Conservation (phyloP, 495 filamentous ascomycete species). For the Aspergillus avenaceus region DNA sequence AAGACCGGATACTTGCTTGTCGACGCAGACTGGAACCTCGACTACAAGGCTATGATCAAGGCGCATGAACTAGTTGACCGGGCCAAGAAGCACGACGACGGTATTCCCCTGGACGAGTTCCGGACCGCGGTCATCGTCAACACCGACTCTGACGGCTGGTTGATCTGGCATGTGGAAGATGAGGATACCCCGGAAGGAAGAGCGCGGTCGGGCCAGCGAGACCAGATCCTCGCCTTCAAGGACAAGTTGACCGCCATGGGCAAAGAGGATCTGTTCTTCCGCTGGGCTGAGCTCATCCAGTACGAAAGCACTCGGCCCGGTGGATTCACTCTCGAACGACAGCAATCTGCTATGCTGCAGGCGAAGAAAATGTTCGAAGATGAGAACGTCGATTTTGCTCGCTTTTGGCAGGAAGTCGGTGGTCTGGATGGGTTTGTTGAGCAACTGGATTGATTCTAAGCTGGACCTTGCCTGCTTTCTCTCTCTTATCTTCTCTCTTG, state of each 20-base stretch:
- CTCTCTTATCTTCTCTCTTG: not conserved
- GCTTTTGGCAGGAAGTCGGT: slow-evolving; percentile 68
- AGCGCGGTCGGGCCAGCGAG: slow-evolving; percentile 39
- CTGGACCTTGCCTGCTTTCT: not conserved
- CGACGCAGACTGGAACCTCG: slow-evolving; percentile 75
- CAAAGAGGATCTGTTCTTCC: slow-evolving; percentile 80
- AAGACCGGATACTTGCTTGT: slow-evolving; percentile 80
- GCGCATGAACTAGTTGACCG: slow-evolving; percentile 58
- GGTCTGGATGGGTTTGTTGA: slow-evolving; percentile 58
- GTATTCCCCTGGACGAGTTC: slow-evolving; percentile 49
- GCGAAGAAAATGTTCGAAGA: slow-evolving; percentile 64
- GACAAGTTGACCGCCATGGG: slow-evolving; percentile 65
- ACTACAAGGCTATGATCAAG: slow-evolving; percentile 69
- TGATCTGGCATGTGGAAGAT: slow-evolving; percentile 51
- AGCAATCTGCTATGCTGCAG: slow-evolving; percentile 60
- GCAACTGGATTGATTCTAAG: slow-evolving; percentile 15
- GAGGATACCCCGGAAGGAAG: slow-evolving; percentile 51
- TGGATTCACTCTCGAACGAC: slow-evolving; percentile 65
- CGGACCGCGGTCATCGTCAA: slow-evolving; percentile 62
- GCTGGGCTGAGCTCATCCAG: slow-evolving; percentile 82
- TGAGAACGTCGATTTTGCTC: slow-evolving; percentile 69
- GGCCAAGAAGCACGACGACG: slow-evolving; percentile 42
- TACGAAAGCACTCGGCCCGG: slow-evolving; percentile 71
- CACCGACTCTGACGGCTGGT: slow-evolving; percentile 61
- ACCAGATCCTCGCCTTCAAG: slow-evolving; percentile 66